Conservation (phyloP, 768 basidiomycete genomes). For the Agaricus sinodeliciosus region DNA sequence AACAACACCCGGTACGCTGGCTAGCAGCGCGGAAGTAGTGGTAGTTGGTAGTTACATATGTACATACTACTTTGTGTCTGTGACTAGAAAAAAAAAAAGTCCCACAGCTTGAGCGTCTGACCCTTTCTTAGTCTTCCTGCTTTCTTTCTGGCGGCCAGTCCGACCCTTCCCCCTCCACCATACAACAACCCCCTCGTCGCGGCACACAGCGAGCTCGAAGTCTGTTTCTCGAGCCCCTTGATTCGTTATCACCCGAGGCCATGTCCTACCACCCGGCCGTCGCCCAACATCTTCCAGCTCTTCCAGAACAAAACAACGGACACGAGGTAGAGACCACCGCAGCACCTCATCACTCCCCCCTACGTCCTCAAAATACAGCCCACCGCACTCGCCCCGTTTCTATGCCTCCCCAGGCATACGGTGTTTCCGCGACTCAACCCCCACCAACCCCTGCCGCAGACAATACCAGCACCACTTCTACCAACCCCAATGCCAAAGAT, state of each 20-base stretch:
- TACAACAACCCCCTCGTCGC: not conserved
- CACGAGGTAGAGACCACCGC: constrained; percentile 52
- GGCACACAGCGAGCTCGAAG: not conserved
- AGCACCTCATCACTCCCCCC: constrained; percentile 17
- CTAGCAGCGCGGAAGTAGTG: constrained; percentile 31
- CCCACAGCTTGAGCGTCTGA: constrained; percentile 3
- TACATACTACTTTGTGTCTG: no score
- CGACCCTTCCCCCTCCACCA: not conserved
- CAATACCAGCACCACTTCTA: not conserved
- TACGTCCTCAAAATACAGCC: constrained; percentile 25
- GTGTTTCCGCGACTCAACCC: not conserved
- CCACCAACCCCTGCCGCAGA: constrained; percentile 11
- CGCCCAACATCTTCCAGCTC: constrained; percentile 36
- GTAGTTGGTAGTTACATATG: constrained; percentile 12
- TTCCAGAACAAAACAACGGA: constrained; percentile 46
- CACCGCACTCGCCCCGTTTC: constrained; percentile 60
- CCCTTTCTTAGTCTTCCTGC: not conserved
- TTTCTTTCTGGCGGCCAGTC: not conserved
- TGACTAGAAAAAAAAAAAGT: constrained; percentile 15
- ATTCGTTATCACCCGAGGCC: constrained; percentile 1
- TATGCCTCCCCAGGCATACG: constrained; percentile 62
- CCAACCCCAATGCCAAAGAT: constrained; percentile 5
- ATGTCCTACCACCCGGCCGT: constrained; percentile 41
- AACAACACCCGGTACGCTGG: constrained; percentile 58
- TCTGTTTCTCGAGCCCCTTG: not conserved